These are phyloP conservation scores for Trichomonas gallinae DNA, from an alignment of 208 protist genomes.

Conservation along the genomic window DNA sequence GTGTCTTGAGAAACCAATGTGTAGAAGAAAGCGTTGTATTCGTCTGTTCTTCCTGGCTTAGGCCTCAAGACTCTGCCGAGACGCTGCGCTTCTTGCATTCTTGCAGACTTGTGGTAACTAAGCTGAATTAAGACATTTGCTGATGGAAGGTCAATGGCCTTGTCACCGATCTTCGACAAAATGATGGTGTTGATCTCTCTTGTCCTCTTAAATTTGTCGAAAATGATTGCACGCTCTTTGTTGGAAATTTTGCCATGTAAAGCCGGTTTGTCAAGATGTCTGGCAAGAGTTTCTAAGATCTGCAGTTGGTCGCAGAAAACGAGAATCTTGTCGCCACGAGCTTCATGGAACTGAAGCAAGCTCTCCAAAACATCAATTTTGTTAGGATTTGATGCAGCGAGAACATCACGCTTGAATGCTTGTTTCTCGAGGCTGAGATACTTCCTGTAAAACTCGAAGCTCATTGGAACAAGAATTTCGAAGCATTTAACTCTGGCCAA, in stretches of 20 bases:
- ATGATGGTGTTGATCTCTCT: slow-evolving; percentile 73
- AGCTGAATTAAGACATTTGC: slow-evolving; percentile 94
- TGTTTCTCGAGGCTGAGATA: slow-evolving; percentile 41
- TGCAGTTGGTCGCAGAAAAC: slow-evolving; percentile 95
- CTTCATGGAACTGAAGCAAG: slow-evolving; percentile 78
- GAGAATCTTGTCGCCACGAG: slow-evolving; percentile 65
- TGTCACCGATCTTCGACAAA: slow-evolving; percentile 65
- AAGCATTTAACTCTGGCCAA: slow-evolving; percentile 89
- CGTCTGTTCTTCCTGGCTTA: slow-evolving; percentile 47
- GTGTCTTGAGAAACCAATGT: slow-evolving; percentile 77
- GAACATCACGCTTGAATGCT: not conserved
- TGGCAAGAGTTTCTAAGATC: slow-evolving; percentile 76
- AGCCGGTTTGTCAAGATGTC: slow-evolving; percentile 4
- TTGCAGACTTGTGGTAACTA: slow-evolving; percentile 77
- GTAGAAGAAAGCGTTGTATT: slow-evolving; percentile 95
- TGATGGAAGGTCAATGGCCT: slow-evolving; percentile 70
- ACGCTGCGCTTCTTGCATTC: slow-evolving; percentile 76
- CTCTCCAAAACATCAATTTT: slow-evolving; percentile 61
- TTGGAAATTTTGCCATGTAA: slow-evolving; percentile 78
- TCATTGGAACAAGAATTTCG: slow-evolving; percentile 92
- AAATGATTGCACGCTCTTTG: slow-evolving; percentile 32
- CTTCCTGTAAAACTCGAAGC: slow-evolving; percentile 63
- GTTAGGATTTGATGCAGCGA: slow-evolving; percentile 59
- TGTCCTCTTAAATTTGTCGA: not conserved
- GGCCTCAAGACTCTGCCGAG: slow-evolving; percentile 56